Conservation (phyloP, 345 rosid genomes). For the Murraya paniculata region DNA sequence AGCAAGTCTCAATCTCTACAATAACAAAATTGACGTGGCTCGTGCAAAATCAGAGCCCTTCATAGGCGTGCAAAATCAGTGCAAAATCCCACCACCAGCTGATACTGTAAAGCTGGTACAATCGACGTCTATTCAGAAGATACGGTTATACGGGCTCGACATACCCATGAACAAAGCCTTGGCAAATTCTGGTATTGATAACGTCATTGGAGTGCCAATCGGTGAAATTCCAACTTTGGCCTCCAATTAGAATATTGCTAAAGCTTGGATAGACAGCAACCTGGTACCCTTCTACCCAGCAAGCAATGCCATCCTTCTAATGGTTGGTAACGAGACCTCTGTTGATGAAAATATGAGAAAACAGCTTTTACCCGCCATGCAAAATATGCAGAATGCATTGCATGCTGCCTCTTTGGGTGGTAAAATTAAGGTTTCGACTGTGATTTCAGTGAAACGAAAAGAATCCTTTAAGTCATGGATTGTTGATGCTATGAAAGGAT, state of each 20-base stretch:
- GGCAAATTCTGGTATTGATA: constrained; percentile 74
- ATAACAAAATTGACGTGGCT: too few species aligned
- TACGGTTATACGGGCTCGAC: constrained; percentile 77
- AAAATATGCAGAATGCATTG: constrained; percentile 71
- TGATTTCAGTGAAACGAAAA: too few species aligned
- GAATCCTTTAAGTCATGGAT: constrained; percentile 49
- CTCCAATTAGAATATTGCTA: constrained; percentile 60
- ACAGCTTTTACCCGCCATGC: constrained; percentile 77
- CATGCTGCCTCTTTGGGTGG: constrained; percentile 56
- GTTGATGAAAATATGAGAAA: constrained; percentile 47
- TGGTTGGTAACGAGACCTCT: constrained; percentile 72
- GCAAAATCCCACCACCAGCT: constrained; percentile 66
- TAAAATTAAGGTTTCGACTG: constrained; percentile 76
- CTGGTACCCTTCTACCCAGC: constrained; percentile 76
- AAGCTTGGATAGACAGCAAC: constrained; percentile 62
- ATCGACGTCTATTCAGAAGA: constrained; percentile 67
- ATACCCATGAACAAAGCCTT: constrained; percentile 67
- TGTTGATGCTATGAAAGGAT: constrained; percentile 58
- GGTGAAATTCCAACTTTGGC: constrained; percentile 80
- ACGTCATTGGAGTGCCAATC: constrained; percentile 63
- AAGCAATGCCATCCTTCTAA: constrained; percentile 72
- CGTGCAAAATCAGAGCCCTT: constrained; percentile 63
- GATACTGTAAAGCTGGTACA: constrained; percentile 75
- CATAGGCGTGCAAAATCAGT: too few species aligned
- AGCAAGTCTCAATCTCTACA: background rate